phyloP scores from a whole-genome alignment of 2,329 filamentous ascomycete genomes.

The Aspergillus caelatus region DNA sequence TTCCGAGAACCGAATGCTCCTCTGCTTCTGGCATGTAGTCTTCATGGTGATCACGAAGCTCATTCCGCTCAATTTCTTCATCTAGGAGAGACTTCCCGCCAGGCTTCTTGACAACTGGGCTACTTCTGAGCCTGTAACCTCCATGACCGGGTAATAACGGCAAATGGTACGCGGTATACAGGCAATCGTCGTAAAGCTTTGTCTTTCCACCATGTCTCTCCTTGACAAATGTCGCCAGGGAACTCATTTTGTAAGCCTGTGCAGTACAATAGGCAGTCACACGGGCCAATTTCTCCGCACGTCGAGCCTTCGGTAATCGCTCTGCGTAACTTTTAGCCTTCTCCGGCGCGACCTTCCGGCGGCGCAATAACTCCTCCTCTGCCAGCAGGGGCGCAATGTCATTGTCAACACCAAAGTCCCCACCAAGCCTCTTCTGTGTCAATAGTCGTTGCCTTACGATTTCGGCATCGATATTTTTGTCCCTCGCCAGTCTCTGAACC shows the following conservation, averaged over 20 bases:
- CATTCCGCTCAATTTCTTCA: conserved; percentile 93
- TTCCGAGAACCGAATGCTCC: conserved; percentile 48
- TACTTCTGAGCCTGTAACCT: conserved; percentile 85
- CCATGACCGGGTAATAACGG: conserved; percentile 83
- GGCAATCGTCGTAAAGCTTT: conserved; percentile 95
- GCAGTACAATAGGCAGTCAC: conserved; percentile 97
- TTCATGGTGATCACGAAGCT: conserved; percentile 84
- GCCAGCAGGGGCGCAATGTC: conserved; percentile 53
- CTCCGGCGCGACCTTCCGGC: conserved; percentile 52
- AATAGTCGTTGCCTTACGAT: conserved; percentile 34
- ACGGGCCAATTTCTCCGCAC: conserved; percentile 83
- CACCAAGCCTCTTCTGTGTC: conserved; percentile 38
- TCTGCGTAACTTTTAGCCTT: conserved; percentile 90
- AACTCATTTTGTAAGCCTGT: conserved; percentile 86
- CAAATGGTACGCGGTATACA: conserved; percentile 93
- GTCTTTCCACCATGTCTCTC: conserved; percentile 87
- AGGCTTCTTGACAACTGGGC: conserved; percentile 87
- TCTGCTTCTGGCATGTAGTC: conserved; percentile 76
- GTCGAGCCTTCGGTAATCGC: conserved; percentile 81
- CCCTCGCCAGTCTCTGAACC: conserved; percentile 35
- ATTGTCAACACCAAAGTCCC: conserved; percentile 61
- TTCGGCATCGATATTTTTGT: conserved; percentile 39
- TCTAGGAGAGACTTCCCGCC: conserved; percentile 92
- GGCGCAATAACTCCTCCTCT: conserved; percentile 65
- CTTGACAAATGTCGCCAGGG: conserved; percentile 84